Base-by-base conservation (phyloP, 1,284 basidiomycete genomes). In the Cryptococcus sp. region DNA sequence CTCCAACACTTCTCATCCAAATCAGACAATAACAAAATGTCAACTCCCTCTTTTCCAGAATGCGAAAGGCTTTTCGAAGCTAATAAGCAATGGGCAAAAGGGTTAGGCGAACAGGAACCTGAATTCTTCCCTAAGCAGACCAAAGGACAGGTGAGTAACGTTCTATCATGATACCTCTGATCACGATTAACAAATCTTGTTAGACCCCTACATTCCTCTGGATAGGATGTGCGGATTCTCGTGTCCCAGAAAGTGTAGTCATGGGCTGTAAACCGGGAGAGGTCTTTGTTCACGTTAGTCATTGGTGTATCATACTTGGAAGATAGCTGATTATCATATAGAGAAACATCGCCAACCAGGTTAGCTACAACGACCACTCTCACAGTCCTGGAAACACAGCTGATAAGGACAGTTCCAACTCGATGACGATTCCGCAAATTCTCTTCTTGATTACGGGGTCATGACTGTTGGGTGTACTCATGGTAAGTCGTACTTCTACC, bases 381-480 rank as follows among this genome's bases (percentile, higher is more conserved):
- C 38, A 41, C n/a, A n/a, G 37, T 41, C 38, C 38, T 10, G 38
- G 38, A 10, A 41, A 10, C 10, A 1, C 44, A 44, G 50, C 58
- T 58, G 42, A 58, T 15, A 38, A 44, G 15, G 6, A 6, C 87
- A 93, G 80, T 86, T 93, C 78, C 86, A 86, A 62, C 78, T 80
- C 1, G 78, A 86, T 58, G 94, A 98, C 74, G 83, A 85, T 66
- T 91, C 84, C 62, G 85, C 85, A 1, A 80, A 85, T 49, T 83
- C 90, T 1, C 88, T 91, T 2, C 81, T 98, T 58, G 81, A 84
- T 6, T 97, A 88, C 74, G 93, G 89, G 6, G 81, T 97, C 42
- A 82, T 83, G 61, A 79, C 83, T 63, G 80, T 96, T 56, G 86
- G 88, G 55, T 87, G 94, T 44, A 82, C 89, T 74, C 88, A 97